A percentile compares a stretch with the other conserved stretches of the same genome.
Conservation (phyloP, 352 stramenopile genomes). For the Pythium guiyangense region DNA sequence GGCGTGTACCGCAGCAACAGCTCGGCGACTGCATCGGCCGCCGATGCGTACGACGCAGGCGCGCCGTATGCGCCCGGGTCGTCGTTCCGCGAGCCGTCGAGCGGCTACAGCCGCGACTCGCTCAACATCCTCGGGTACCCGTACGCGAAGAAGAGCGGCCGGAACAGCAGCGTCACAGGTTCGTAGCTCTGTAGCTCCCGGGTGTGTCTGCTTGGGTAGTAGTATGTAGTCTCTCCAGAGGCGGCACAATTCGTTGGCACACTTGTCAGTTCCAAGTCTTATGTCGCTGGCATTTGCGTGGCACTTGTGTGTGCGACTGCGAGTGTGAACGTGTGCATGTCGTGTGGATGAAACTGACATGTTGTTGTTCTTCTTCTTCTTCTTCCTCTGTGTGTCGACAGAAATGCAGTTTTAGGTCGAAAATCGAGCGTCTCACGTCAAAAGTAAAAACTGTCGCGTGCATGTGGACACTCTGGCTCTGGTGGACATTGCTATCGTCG, state of each 20-base stretch:
- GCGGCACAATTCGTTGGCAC: too few species aligned
- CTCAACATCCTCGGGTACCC: conserved; percentile 81
- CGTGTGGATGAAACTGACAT: background rate
- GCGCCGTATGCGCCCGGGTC: conserved; percentile 6
- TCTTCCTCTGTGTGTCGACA: too few species aligned
- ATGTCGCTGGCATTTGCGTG: too few species aligned
- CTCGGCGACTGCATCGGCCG: conserved; percentile 14
- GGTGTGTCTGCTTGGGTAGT: too few species aligned
- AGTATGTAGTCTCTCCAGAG: background rate
- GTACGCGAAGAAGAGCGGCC: conserved; percentile 71
- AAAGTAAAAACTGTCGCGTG: background rate
- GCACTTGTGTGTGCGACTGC: background rate
- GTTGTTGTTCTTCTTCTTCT: too few species aligned
- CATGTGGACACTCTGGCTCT: background rate
- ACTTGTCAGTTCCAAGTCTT: too few species aligned
- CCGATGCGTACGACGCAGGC: conserved; percentile 8
- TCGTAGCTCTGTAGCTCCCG: too few species aligned
- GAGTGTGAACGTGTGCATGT: background rate
- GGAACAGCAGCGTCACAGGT: conserved; percentile 51
- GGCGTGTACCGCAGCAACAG: conserved; percentile 16
- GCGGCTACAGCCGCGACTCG: conserved; percentile 70
- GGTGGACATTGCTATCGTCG: background rate
- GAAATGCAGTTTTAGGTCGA: background rate
- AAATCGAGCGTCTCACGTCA: too few species aligned
- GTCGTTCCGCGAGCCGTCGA: conserved; percentile 22